These are phyloP conservation scores for Coniochaeta hoffmannii DNA, from an alignment of 2,329 filamentous ascomycete species.

Conservation along the genomic window DNA sequence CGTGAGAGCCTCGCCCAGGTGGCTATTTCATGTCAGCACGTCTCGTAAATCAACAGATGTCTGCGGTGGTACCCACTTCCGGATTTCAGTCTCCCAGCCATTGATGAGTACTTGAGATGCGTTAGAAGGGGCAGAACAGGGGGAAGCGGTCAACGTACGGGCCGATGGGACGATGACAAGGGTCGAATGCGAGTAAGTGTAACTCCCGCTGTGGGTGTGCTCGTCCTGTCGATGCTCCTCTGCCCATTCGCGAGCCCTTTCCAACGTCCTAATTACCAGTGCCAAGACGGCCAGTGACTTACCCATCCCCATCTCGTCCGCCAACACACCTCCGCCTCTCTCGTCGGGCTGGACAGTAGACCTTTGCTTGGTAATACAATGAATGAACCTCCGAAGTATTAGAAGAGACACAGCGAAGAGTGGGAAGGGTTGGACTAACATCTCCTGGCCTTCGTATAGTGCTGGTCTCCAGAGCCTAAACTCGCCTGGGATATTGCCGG, in stretches of 20 bases:
- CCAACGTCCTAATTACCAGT: slow-evolving; percentile 34
- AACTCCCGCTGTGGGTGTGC: slow-evolving; percentile 5
- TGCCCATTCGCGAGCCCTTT: slow-evolving; percentile 27
- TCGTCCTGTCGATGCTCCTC: slow-evolving; percentile 8
- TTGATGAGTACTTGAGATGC: slow-evolving; percentile 27
- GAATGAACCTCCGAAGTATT: slow-evolving; percentile 22
- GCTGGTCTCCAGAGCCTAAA: slow-evolving; percentile 25
- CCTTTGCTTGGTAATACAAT: slow-evolving; percentile 32
- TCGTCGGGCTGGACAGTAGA: slow-evolving; percentile 18
- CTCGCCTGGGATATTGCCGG: slow-evolving; percentile 20
- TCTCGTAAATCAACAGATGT: neutral
- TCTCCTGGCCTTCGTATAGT: slow-evolving; percentile 11
- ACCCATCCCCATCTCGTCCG: slow-evolving; percentile 55
- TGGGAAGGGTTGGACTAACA: slow-evolving; percentile 11
- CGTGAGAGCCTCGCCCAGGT: slow-evolving; percentile 21
- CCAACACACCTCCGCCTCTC: slow-evolving; percentile 40
- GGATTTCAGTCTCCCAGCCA: slow-evolving; percentile 31
- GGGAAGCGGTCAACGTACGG: slow-evolving; percentile 17
- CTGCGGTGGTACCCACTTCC: slow-evolving; percentile 18
- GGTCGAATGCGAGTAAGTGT: slow-evolving; percentile 26
- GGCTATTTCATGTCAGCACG: slow-evolving; percentile 16
- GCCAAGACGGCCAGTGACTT: slow-evolving; percentile 48
- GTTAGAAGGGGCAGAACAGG: neutral
- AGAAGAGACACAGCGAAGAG: neutral
- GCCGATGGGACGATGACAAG: slow-evolving; percentile 37